Evolutionary conservation across 2,329 filamentous ascomycete species (phyloP), one percentile per base, ranked within the genome.

Genomic region (Eutypella sp.): DNA sequence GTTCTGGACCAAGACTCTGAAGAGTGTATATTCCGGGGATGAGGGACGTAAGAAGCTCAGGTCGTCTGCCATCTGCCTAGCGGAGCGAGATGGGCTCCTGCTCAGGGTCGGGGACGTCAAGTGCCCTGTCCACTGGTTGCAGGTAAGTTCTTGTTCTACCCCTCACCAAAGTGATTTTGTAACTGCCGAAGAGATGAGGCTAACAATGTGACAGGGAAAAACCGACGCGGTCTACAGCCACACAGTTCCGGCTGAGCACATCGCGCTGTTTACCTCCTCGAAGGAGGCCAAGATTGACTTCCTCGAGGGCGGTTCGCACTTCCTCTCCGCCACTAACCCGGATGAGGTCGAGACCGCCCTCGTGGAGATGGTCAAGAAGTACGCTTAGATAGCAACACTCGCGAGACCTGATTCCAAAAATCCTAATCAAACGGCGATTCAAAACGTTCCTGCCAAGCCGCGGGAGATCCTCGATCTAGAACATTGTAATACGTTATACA

Each of bases 51-150:
- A 58, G 50, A 75, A 74, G 61, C 57, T 74, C 27, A 63, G 69
- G 41, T 70, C 75, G 62, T 71, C 74, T 1, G 61, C 70, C 5
- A 61, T 66, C 8, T 69, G 66, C 51, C 60, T 79, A 6, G 41
- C 72, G 11, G 70, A 73, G 47, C 59, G 76, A 29, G 75, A 78
- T 44, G 69, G 74, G 1, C 62, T 78, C 5, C 55, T 74, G 7
- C 49, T 66, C n/a, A 64, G 75, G 10, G 46, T 78, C 31, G 50
- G 63, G 18, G 70, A 78, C 48, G 57, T 79, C 47, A 69, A 62
- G 47, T 78, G 74, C 46, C 75, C 75, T 2, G 71, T 79, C 8
- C 67, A 72, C 45, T 78, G 75, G 75, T 61, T 78, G 15, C 74
- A 77, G 57, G 73, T 75, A 49, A 53, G 65, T 60, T 11, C n/a